These are phyloP conservation scores for Cryptosporidium andersoni DNA, from an alignment of 169 alveolate genomes.

Conservation along the genomic window DNA sequence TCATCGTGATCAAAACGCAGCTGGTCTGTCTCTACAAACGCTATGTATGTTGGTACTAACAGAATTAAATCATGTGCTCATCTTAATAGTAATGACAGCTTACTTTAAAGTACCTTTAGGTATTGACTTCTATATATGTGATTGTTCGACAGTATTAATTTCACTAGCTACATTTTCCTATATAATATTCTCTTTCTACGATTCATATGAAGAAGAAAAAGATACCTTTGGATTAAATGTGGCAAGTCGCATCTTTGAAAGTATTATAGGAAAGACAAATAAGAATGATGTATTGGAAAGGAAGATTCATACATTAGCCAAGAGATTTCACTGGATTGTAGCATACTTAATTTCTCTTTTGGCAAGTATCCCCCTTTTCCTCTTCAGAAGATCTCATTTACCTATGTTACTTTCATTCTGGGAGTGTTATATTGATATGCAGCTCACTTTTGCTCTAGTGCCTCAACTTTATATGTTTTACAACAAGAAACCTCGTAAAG, in stretches of 20 bases:
- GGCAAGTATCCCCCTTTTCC: conserved; percentile 29
- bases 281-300: neutral
- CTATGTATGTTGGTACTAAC: conserved; percentile 74
- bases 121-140: conserved; percentile 74
- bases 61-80: conserved; percentile 75
- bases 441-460: conserved; percentile 74
- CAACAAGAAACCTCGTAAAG: conserved; percentile 75
- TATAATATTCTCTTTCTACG: conserved; percentile 39
- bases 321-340: conserved; percentile 11
- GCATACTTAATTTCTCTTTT: conserved; percentile 21
- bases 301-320: conserved; percentile 21
- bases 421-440: conserved; percentile 77
- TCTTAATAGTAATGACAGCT: conserved; percentile 39
- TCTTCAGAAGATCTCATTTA: conserved; percentile 36
- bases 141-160: conserved; percentile 71
- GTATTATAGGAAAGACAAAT: neutral
- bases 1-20: conserved; percentile 66
- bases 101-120: conserved; percentile 61
- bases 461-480: conserved; percentile 78
- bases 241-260: conserved; percentile 6
- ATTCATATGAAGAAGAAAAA: conserved; percentile 72
- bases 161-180: conserved; percentile 67
- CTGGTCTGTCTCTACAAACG: conserved; percentile 76
- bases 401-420: conserved; percentile 72
- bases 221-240: conserved; percentile 75